These are phyloP conservation scores for Cryoendolithus antarcticus DNA, from an alignment of 2,329 filamentous ascomycete species.

Conservation along the genomic window DNA sequence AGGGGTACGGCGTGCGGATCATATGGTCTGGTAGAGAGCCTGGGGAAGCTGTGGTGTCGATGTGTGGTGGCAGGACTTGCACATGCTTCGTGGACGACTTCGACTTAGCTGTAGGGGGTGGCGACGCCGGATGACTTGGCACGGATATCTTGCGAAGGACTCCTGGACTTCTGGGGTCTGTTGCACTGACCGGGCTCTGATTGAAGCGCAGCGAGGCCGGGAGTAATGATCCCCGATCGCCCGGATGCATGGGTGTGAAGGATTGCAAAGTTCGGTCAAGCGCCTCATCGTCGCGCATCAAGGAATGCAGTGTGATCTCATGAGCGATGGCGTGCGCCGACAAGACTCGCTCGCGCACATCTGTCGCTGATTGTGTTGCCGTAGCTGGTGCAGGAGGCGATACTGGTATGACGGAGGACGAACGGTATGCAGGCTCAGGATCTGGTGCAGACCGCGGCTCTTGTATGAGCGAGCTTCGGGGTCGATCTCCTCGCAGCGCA, in stretches of 20 bases:
- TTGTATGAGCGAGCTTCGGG: constrained; percentile 1
- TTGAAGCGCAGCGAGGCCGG: constrained; percentile 11
- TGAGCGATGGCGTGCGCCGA: constrained; percentile 20
- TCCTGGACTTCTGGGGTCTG: constrained; percentile 15
- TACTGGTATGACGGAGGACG: constrained; percentile 4
- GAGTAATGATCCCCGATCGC: constrained; percentile 11
- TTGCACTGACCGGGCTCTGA: too few relatives aligned
- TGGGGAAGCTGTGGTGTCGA: constrained; percentile 16
- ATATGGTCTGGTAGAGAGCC: constrained; percentile 16
- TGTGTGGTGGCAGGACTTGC: constrained; percentile 21
- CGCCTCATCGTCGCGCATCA: constrained; percentile 18
- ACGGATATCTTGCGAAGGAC: constrained; percentile 3
- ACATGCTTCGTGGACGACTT: constrained; percentile 15
- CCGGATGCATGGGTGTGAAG: constrained; percentile 8
- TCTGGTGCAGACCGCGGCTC: not conserved
- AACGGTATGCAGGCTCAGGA: constrained; percentile 5
- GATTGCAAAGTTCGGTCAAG: constrained; percentile 10
- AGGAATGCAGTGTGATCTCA: constrained; percentile 21
- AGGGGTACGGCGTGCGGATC: constrained; percentile 23
- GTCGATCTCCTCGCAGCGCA: not conserved
- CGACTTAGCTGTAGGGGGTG: not conserved
- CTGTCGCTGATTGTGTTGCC: constrained; percentile 13
- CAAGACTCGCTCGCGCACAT: not conserved
- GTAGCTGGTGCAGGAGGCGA: constrained; percentile 7
- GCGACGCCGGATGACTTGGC: not conserved